phyloP scores from a whole-genome alignment of 1,139 yeast genomes.

The Spathaspora jeffriesii region DNA sequence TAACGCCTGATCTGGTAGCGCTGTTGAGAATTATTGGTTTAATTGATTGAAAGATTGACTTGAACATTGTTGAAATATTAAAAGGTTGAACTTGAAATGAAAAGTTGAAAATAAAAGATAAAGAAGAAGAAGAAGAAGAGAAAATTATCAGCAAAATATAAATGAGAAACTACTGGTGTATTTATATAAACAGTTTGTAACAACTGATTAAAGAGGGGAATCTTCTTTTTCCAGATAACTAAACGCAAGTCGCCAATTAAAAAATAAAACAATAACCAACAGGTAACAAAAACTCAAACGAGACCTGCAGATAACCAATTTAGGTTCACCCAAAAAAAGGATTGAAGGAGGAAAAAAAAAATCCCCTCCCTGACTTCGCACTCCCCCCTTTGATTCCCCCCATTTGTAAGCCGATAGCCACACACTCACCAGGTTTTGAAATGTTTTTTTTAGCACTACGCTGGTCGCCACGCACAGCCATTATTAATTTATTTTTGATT shows the following conservation, averaged over 20 bases:
- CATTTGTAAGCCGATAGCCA: not conserved
- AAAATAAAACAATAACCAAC: not conserved
- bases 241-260: not conserved
- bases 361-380: constrained; percentile 1
- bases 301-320: not conserved
- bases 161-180: not conserved
- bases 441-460: not conserved
- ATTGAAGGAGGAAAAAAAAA: not conserved
- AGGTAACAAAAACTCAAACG: not conserved
- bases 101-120: not conserved
- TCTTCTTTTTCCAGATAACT: not conserved
- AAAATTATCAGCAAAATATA: not conserved
- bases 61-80: not conserved
- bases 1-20: constrained; percentile 3
- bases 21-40: not conserved
- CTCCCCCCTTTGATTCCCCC: not conserved
- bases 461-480: constrained; percentile 1
- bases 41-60: constrained; percentile 3
- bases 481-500: not conserved
- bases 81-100: constrained; percentile 3
- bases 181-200: not conserved
- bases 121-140: not conserved
- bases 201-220: constrained; percentile 1
- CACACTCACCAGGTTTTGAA: not conserved
- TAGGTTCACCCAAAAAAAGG: not conserved